A percentile compares a stretch with the other conserved stretches of the same genome.
Conservation (phyloP, 225 moss, liverwort and hornwort genomes). For the Pseudoscleropodium purum region DNA sequence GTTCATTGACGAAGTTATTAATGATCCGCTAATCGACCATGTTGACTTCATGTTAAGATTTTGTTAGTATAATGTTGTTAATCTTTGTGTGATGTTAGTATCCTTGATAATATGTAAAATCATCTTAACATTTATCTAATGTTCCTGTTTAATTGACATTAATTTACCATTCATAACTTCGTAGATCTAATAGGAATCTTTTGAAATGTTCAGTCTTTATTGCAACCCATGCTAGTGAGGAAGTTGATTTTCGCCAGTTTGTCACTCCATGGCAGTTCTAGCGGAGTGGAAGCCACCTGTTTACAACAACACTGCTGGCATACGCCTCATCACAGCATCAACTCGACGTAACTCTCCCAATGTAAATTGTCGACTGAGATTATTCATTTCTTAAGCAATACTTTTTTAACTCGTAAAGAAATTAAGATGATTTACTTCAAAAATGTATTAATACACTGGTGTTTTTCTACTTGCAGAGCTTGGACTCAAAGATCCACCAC, state of each 20-base stretch:
- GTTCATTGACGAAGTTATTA: background rate
- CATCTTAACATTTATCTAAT: too few species aligned
- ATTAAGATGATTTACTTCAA: background rate
- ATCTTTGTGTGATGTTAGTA: background rate
- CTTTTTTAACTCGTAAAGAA: background rate
- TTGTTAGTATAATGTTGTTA: background rate
- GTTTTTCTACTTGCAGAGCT: slow-evolving; percentile 42
- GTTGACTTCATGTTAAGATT: background rate
- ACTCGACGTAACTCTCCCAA: slow-evolving; percentile 92
- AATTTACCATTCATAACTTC: background rate
- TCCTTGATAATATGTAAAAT: background rate
- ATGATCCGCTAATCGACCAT: background rate
- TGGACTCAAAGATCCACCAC: slow-evolving; percentile 96
- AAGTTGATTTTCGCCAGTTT: background rate
- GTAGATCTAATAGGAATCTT: background rate
- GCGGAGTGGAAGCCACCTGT: slow-evolving; percentile 94
- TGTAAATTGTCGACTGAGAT: slow-evolving; percentile 25
- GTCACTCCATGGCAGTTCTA: slow-evolving; percentile 46
- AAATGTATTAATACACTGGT: background rate
- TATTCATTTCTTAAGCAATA: background rate
- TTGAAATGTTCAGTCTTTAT: background rate
- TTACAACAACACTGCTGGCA: slow-evolving; percentile 70
- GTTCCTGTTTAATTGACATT: background rate
- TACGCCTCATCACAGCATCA: slow-evolving; percentile 82
- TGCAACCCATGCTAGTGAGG: background rate